Conservation (phyloP, 2,329 filamentous ascomycete species). For the Claviceps sp. region DNA sequence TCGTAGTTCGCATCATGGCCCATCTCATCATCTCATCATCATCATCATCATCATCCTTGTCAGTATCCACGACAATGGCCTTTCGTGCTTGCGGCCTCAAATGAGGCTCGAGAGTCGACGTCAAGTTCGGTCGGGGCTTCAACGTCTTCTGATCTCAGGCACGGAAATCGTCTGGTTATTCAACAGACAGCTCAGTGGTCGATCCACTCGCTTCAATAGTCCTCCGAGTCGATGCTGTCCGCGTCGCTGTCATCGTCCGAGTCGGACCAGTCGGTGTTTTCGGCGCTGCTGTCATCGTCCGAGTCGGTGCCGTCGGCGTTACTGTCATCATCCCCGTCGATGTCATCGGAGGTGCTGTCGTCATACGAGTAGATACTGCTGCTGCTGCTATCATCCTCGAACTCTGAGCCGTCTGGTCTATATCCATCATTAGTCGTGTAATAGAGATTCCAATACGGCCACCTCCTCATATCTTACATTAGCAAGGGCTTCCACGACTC, state of each 20-base stretch:
- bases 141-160: constrained; percentile 3
- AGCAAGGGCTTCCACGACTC: constrained; percentile 9
- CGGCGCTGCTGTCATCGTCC: not conserved
- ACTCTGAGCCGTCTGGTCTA: too few species aligned
- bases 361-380: too few species aligned
- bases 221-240: constrained; percentile 10
- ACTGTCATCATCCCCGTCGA: too few species aligned
- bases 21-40: constrained; percentile 9
- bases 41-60: not conserved
- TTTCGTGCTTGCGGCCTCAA: constrained; percentile 14
- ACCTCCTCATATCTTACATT: constrained; percentile 9
- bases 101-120: too few species aligned
- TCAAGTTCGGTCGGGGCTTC: constrained; percentile 1
- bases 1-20: constrained; percentile 15
- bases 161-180: constrained; percentile 1
- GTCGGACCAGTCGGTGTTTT: too few species aligned
- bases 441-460: not conserved
- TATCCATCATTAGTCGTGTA: not conserved
- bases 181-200: constrained; percentile 15
- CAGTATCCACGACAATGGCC: constrained; percentile 16
- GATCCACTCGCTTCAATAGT: constrained; percentile 27
- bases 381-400: too few species aligned
- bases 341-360: too few species aligned
- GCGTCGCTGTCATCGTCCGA: constrained; percentile 2
- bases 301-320: too few species aligned